phyloP scores from a whole-genome alignment of 305 asterid genomes.

The Stenogyne calaminthoides region DNA sequence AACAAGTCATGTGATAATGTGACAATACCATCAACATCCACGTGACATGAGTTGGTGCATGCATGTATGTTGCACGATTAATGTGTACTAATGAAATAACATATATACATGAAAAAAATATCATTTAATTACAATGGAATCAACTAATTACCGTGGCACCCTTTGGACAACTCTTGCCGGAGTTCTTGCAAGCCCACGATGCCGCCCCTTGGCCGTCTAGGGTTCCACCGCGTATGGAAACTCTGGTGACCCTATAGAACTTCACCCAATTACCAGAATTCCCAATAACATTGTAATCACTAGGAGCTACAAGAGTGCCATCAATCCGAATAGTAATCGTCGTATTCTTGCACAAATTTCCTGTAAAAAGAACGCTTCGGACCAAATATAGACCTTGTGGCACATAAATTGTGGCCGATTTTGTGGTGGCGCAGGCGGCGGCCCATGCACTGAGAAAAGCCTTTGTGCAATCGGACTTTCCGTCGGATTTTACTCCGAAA shows the following conservation, averaged over 20 bases:
- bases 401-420: conserved; percentile 43
- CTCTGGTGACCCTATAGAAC: conserved; percentile 41
- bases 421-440: conserved; percentile 44
- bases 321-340: conserved; percentile 39
- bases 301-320: conserved; percentile 45
- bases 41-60: neutral
- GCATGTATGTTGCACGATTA: neutral
- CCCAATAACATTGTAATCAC: conserved; percentile 32
- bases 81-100: neutral
- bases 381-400: conserved; percentile 46
- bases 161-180: conserved; percentile 39
- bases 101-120: neutral
- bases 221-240: conserved; percentile 51
- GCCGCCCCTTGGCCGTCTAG: conserved; percentile 41
- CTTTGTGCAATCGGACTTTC: conserved; percentile 30
- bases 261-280: conserved; percentile 39
- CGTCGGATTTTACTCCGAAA: conserved; percentile 33
- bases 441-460: conserved; percentile 34
- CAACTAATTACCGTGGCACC: conserved; percentile 44
- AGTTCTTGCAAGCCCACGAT: conserved; percentile 51
- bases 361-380: conserved; percentile 23
- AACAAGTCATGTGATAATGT: neutral
- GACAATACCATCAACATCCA: too few species aligned
- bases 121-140: neutral
- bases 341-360: conserved; percentile 40